Conservation (phyloP, 2,329 filamentous ascomycete genomes). For the Myriosclerotinia scirpicola region DNA sequence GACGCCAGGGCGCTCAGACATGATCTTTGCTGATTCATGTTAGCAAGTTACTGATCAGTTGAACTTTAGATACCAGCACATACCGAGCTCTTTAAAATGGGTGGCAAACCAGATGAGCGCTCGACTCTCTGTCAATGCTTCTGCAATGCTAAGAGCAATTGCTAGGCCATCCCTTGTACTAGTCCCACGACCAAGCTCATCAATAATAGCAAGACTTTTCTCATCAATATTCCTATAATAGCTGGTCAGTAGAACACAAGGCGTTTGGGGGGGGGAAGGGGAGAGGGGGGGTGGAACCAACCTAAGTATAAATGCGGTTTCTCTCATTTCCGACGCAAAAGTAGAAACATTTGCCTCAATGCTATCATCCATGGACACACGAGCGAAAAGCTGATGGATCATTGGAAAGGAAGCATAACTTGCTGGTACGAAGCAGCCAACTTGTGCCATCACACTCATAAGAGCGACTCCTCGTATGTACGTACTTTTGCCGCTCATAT, state of each 20-base stretch:
- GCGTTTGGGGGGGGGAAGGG: no score
- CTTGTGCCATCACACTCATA: slow-evolving; percentile 88
- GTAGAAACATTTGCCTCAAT: slow-evolving; percentile 91
- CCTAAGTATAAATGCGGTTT: slow-evolving; percentile 88
- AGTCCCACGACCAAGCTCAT: slow-evolving; percentile 89
- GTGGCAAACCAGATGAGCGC: slow-evolving; percentile 91
- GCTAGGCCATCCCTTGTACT: slow-evolving; percentile 84
- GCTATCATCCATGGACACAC: slow-evolving; percentile 82
- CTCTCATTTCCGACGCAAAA: slow-evolving; percentile 92
- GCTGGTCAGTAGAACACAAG: slow-evolving; percentile 9
- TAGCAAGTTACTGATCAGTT: slow-evolving; percentile 7
- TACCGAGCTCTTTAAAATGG: slow-evolving; percentile 78
- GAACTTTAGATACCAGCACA: slow-evolving; percentile 26
- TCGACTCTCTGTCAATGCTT: slow-evolving; percentile 77
- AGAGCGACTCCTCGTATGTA: slow-evolving; percentile 87
- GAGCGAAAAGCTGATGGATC: slow-evolving; percentile 79
- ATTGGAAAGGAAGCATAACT: slow-evolving; percentile 80
- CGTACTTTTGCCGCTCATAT: slow-evolving; percentile 97
- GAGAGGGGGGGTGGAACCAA: slow-evolving; percentile 29
- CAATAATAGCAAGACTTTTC: slow-evolving; percentile 78
- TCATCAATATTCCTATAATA: slow-evolving; percentile 67
- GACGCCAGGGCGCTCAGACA: slow-evolving; percentile 74
- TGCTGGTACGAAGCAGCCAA: slow-evolving; percentile 88
- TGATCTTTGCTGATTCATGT: slow-evolving; percentile 58
- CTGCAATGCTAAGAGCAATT: slow-evolving; percentile 86